Evolutionary conservation across 2,329 filamentous ascomycete genomes (phyloP).

Genomic region (Penicillium polonicum): DNA sequence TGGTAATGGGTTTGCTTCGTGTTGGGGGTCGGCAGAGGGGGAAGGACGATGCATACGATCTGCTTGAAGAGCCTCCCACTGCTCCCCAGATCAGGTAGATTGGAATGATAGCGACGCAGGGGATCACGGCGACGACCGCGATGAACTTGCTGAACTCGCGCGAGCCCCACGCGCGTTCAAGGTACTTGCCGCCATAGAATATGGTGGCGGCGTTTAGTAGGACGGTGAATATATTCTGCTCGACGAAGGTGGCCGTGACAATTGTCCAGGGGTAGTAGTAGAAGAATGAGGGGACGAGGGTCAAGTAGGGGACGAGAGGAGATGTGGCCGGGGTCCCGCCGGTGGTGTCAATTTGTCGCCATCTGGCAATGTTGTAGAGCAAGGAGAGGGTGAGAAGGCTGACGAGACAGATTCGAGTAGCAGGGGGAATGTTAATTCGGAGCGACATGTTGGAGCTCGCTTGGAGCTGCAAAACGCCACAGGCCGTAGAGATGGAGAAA

Average conservation of each 20-base stretch:
- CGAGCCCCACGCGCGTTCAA: slow-evolving; percentile 94
- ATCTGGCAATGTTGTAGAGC: slow-evolving; percentile 65
- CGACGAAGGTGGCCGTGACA: slow-evolving; percentile 79
- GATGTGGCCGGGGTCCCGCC: slow-evolving; percentile 37
- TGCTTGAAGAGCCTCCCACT: slow-evolving; percentile 50
- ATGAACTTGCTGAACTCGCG: slow-evolving; percentile 90
- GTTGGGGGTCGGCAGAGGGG: not conserved
- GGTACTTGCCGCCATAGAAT: slow-evolving; percentile 89
- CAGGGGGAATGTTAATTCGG: slow-evolving; percentile 86
- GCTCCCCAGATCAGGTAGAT: slow-evolving; percentile 72
- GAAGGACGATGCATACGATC: slow-evolving; percentile 29
- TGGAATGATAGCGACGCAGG: slow-evolving; percentile 73
- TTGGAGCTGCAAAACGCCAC: slow-evolving; percentile 6
- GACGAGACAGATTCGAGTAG: slow-evolving; percentile 79
- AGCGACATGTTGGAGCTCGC: slow-evolving; percentile 62
- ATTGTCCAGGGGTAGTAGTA: slow-evolving; percentile 93
- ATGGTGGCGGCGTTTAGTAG: slow-evolving; percentile 73
- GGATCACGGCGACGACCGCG: slow-evolving; percentile 70
- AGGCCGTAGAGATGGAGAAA: slow-evolving; percentile 6
- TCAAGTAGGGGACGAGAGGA: slow-evolving; percentile 80
- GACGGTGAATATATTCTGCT: slow-evolving; percentile 88
- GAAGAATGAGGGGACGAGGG: slow-evolving; percentile 78
- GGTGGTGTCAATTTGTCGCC: slow-evolving; percentile 67
- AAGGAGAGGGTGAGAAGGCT: slow-evolving; percentile 73
- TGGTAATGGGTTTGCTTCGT: not conserved